phyloP scores from a whole-genome alignment of 352 stramenopile species.

The Globisporangium canariense region DNA sequence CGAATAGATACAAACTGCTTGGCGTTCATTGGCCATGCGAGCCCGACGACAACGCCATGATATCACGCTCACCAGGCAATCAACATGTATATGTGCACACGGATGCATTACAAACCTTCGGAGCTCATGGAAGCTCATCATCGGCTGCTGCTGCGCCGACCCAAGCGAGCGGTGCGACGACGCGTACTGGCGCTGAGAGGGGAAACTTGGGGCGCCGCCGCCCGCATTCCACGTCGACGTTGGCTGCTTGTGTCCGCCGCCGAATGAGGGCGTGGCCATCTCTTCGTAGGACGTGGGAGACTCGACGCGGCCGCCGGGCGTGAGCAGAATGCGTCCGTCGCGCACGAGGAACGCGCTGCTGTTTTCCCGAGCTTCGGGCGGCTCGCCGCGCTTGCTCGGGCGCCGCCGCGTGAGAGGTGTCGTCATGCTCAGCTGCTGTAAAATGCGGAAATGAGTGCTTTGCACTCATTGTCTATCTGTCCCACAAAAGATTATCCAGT shows the following conservation, averaged over 20 bases:
- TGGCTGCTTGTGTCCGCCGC: background rate
- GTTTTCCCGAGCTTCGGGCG: background rate
- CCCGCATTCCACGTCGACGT: background rate
- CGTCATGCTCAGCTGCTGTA: background rate
- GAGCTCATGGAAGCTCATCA: conserved; percentile 15
- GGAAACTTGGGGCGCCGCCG: background rate
- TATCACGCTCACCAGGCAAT: too few species aligned
- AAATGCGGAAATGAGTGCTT: background rate
- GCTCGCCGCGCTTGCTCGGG: conserved; percentile 8
- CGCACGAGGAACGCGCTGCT: conserved; percentile 15
- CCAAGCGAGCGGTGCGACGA: conserved; percentile 17
- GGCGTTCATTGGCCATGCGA: background rate
- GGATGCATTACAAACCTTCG: conserved; percentile 9
- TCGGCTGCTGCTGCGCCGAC: background rate
- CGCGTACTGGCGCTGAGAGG: conserved; percentile 13
- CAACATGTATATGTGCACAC: too few species aligned
- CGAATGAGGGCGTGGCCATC: conserved; percentile 26
- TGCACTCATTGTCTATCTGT: background rate
- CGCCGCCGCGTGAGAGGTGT: conserved; percentile 9
- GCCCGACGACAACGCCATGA: too few species aligned
- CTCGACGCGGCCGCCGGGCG: conserved; percentile 23
- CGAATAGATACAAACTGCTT: background rate
- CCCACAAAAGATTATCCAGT: background rate
- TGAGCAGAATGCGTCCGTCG: conserved; percentile 40
- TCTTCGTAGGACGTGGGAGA: conserved; percentile 30